Evolutionary conservation across 1,139 yeast genomes (phyloP).

Genomic region (Protomyces inouyei): DNA sequence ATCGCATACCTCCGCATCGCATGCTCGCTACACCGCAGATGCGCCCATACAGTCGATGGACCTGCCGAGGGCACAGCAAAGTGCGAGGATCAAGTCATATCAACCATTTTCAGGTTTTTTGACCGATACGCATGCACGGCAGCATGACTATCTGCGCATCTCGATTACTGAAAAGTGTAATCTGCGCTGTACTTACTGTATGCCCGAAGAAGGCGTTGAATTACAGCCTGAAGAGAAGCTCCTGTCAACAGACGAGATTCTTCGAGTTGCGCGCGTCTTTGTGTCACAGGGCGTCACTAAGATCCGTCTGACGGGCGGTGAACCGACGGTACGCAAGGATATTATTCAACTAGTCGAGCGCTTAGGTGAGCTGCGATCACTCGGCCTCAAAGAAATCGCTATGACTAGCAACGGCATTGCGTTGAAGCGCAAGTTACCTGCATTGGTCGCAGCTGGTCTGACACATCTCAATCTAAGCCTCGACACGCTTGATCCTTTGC

Average conservation of each 20-base stretch:
- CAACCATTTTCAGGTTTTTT: constrained; percentile 44
- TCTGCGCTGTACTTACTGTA: constrained; percentile 50
- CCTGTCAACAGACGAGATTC: constrained; percentile 45
- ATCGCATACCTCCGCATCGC: neutral
- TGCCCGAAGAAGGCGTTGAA: constrained; percentile 53
- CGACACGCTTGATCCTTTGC: constrained; percentile 50
- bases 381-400: constrained; percentile 47
- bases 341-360: constrained; percentile 44
- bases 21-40: neutral
- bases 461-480: constrained; percentile 47
- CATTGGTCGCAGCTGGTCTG: constrained; percentile 43
- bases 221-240: constrained; percentile 44
- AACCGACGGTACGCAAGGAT: constrained; percentile 51
- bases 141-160: constrained; percentile 49
- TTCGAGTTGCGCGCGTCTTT: constrained; percentile 44
- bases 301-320: constrained; percentile 52
- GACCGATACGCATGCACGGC: constrained; percentile 45
- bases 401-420: constrained; percentile 52
- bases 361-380: constrained; percentile 38
- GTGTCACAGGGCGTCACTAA: constrained; percentile 48
- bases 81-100: neutral
- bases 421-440: constrained; percentile 46
- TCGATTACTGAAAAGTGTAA: constrained; percentile 51
- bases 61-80: neutral
- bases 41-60: neutral